Evolutionary conservation across 2,329 filamentous ascomycete genomes (phyloP).

Genomic region (Pseudocercospora pini-densiflorae): DNA sequence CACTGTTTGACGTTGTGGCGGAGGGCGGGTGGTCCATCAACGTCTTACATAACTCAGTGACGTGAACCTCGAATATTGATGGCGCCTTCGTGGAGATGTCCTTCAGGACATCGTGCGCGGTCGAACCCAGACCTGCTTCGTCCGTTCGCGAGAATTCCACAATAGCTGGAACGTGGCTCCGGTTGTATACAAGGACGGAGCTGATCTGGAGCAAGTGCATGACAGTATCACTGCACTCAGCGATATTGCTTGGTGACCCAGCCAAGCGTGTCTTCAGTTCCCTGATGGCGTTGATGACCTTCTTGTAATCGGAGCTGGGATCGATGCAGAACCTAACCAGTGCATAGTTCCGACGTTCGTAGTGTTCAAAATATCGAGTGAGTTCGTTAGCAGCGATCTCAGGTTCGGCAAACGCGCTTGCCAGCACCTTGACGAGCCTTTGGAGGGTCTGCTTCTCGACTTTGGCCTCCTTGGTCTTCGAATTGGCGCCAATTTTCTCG

Average conservation of each 20-base stretch:
- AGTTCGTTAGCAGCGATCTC: constrained; percentile 75
- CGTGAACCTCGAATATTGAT: constrained; percentile 88
- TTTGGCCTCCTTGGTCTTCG: constrained; percentile 79
- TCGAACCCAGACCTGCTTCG: constrained; percentile 73
- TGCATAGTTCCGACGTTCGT: constrained; percentile 89
- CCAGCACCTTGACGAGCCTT: constrained; percentile 74
- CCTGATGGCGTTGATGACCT: constrained; percentile 85
- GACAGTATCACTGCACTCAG: constrained; percentile 75
- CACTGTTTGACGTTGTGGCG: constrained; percentile 68
- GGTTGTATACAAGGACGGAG: constrained; percentile 86
- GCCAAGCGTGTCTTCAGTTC: constrained; percentile 75
- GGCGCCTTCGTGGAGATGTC: constrained; percentile 91
- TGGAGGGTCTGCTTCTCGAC: constrained; percentile 65
- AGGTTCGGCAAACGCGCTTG: constrained; percentile 76
- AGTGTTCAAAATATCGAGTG: constrained; percentile 86
- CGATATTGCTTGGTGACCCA: constrained; percentile 62
- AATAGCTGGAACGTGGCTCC: constrained; percentile 88
- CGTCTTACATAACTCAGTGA: constrained; percentile 87
- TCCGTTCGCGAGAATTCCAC: constrained; percentile 86
- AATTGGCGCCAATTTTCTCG: constrained; percentile 64
- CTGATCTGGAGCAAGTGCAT: constrained; percentile 82
- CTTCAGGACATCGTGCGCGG: constrained; percentile 86
- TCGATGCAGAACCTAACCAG: constrained; percentile 85
- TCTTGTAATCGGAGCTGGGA: constrained; percentile 88
- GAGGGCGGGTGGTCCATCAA: constrained; percentile 81